Evolutionary conservation across 352 stramenopile genomes (phyloP).

Genomic region (Globisporangium ultimum): DNA sequence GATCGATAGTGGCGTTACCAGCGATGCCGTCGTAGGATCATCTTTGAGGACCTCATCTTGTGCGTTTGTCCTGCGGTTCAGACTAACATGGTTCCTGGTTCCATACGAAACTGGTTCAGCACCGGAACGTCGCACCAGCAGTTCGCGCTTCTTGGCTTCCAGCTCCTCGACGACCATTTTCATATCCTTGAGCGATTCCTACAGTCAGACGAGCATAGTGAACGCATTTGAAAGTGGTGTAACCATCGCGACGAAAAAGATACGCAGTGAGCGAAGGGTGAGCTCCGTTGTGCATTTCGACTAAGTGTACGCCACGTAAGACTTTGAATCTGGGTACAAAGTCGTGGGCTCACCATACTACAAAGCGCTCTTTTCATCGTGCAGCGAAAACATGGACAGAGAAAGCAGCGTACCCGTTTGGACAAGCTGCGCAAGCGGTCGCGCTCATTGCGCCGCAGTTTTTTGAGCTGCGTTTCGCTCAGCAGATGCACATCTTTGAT

Average conservation of each 20-base stretch:
- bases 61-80: constrained; percentile 5
- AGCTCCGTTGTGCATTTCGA: too few species aligned
- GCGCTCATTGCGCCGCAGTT: constrained; percentile 50
- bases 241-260: too few species aligned
- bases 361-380: too few species aligned
- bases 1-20: background rate
- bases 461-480: constrained; percentile 15
- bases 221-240: too few species aligned
- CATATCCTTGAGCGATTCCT: constrained; percentile 60
- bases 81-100: too few species aligned
- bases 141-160: constrained; percentile 36
- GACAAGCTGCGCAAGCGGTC: constrained; percentile 51
- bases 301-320: too few species aligned
- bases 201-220: background rate
- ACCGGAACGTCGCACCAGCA: constrained; percentile 17
- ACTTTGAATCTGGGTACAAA: too few species aligned
- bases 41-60: background rate
- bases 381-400: background rate
- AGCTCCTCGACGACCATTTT: constrained; percentile 35
- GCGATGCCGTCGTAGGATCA: background rate
- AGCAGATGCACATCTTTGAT: background rate
- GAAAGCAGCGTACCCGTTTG: constrained; percentile 32
- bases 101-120: background rate
- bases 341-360: too few species aligned
- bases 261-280: too few species aligned